Conservation (phyloP, 192 early-diverging fungal genomes). For the Backusella macrospora region DNA sequence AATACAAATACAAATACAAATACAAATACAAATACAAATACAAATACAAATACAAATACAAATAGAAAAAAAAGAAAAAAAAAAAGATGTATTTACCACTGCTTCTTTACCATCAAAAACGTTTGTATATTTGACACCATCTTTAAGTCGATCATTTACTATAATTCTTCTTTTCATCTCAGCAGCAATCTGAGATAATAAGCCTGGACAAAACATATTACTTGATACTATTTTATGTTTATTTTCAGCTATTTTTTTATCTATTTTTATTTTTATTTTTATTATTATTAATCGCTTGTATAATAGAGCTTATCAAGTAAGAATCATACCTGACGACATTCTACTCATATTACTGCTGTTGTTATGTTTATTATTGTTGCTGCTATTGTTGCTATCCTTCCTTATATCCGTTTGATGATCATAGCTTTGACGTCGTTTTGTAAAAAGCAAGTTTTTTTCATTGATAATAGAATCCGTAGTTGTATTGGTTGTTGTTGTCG, state of each 20-base stretch:
- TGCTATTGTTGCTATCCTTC: not conserved
- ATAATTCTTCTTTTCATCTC: conserved; percentile 26
- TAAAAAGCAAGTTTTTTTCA: not conserved
- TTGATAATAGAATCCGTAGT: not conserved
- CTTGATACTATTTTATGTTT: not conserved
- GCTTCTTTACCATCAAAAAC: conserved; percentile 31
- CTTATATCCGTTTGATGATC: not conserved
- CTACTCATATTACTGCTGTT: not conserved
- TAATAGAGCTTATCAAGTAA: too few relatives aligned
- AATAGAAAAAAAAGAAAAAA: too few relatives aligned
- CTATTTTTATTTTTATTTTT: not conserved
- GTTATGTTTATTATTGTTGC: not conserved
- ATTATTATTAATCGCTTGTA: not conserved
- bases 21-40: too few relatives aligned
- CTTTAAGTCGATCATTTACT: conserved; percentile 46
- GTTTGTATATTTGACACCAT: conserved; percentile 20
- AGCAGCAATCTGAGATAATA: conserved; percentile 11
- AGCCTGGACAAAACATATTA: not conserved
- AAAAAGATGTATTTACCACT: conserved; percentile 18
- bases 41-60: too few relatives aligned
- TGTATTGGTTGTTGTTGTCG: not conserved
- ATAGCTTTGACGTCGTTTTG: not conserved
- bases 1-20: too few relatives aligned
- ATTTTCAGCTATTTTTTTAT: conserved; percentile 10
- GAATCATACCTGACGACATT: not conserved